Conservation (phyloP, 768 basidiomycete genomes). For the Leccinum subtestaceum region DNA sequence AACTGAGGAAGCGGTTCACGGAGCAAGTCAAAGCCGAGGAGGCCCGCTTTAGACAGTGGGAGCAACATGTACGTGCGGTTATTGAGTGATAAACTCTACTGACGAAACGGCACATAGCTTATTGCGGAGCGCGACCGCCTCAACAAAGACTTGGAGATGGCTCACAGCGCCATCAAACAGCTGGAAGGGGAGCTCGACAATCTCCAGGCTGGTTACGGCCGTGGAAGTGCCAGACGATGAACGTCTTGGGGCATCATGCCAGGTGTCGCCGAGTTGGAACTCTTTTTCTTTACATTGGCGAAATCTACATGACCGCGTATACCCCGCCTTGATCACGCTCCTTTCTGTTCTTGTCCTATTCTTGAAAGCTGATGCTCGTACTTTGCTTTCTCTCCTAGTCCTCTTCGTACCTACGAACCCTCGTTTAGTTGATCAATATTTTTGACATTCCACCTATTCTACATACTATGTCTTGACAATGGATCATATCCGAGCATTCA, state of each 20-base stretch:
- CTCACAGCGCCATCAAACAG: constrained; percentile 88
- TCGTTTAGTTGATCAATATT: constrained; percentile 24
- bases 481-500: constrained; percentile 5
- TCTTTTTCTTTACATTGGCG: constrained; percentile 2
- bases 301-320: constrained; percentile 19
- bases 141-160: constrained; percentile 96
- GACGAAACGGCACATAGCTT: constrained; percentile 52
- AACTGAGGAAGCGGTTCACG: constrained; percentile 94
- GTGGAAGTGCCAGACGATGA: constrained; percentile 46
- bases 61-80: constrained; percentile 77
- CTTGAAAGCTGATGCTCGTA: constrained; percentile 6
- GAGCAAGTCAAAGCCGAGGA: constrained; percentile 99
- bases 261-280: constrained; percentile 7
- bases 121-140: constrained; percentile 97
- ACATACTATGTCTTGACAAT: constrained; percentile 10
- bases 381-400: constrained; percentile 4
- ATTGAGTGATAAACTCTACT: constrained; percentile 7
- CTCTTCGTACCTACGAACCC: constrained; percentile 12
- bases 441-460: constrained; percentile 16
- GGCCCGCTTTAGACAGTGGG: constrained; percentile 97
- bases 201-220: constrained; percentile 81
- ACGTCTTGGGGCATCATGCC: not conserved
- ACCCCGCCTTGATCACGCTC: constrained; percentile 24
- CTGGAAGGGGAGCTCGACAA: constrained; percentile 90
- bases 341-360: constrained; percentile 12